Base-by-base conservation (phyloP, 2,329 filamentous ascomycete species). In the Colletotrichum liriopes region DNA sequence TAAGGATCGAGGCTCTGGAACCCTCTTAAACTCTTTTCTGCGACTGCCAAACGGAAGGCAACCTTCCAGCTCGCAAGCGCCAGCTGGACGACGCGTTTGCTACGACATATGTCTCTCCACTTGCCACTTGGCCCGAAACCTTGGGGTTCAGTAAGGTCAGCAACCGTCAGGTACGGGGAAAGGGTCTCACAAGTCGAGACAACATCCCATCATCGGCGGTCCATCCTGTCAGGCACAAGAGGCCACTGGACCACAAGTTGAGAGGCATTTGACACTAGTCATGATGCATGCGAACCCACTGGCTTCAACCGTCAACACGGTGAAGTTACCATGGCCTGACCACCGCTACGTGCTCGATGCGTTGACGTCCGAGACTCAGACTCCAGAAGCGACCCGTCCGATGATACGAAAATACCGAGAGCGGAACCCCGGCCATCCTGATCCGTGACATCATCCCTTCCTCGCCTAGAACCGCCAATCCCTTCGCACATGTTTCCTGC, bases 261-360 rank as follows among this genome's bases (percentile, higher is more conserved):
- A 56, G 47, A 65, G 47, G 66, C 59, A 70, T 72, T 60, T 61
- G 70, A 61, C 65, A 65, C 70, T 72, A 72, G 70, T 72, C 54
- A 72, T 70, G 65, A 70, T 65, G 63, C 59, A 41, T 55, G 66
- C 39, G 14, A 41, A 35, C 26, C 49, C 23, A 35, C 47, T 29
- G 45, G 45, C 60, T 29, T 51, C 35, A 52, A 52, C 32, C 49
- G 32, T 63, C 35, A 29, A 49, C 26, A 35, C 18, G 11, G 39
- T 37, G 23, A 45, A 54, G 49, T 35, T 54, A 32, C 26, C 26
- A 26, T 51, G 32, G n/a, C 26, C 41, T 35, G 56, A 45, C 41
- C 58, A 26, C 58, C 43, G 29, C 58, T 62, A 35, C 45, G 32
- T 62, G 41, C 43, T 51, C 29, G 32, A 39, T 26, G 59, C 20